A percentile compares a stretch with the other conserved stretches of the same genome.
Evolutionary conservation across 805 yeast species (phyloP).

Genomic region (Priceomyces carsonii): DNA sequence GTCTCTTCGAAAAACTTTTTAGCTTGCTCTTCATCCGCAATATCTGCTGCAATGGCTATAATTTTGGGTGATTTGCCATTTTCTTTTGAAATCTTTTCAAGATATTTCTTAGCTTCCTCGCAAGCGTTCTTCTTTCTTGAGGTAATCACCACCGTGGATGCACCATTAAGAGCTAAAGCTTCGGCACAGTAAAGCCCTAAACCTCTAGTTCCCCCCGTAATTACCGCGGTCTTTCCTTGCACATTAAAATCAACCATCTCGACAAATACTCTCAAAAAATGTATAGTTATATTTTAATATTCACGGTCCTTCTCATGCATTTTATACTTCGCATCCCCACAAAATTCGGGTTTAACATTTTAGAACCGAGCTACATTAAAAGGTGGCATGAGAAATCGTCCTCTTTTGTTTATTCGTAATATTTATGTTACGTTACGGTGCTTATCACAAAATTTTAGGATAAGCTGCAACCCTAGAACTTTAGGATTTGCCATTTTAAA

Average conservation of each 20-base stretch:
- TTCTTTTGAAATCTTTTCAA: conserved; percentile 38
- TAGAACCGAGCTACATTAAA: too few species aligned
- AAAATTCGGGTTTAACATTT: too few species aligned
- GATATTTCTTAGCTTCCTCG: conserved; percentile 49
- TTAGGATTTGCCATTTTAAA: conserved; percentile 65
- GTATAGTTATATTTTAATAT: too few species aligned
- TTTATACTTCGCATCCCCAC: too few species aligned
- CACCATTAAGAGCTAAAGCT: conserved; percentile 61
- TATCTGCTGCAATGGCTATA: conserved; percentile 56
- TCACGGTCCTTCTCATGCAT: too few species aligned
- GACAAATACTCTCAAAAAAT: too few species aligned
- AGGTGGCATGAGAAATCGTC: too few species aligned
- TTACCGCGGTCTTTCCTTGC: conserved; percentile 61
- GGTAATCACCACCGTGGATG: conserved; percentile 59
- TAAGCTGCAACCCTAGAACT: conserved; percentile 59
- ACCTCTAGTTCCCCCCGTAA: conserved; percentile 79
- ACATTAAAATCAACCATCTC: conserved; percentile 51
- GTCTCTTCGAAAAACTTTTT: conserved; percentile 44
- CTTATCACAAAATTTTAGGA: too few species aligned
- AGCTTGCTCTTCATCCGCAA: conserved; percentile 51
- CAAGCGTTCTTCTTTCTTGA: conserved; percentile 67
- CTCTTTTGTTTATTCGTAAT: conserved; percentile 7
- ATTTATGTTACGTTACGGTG: too few species aligned
- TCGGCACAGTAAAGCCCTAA: conserved; percentile 71
- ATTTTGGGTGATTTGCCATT: conserved; percentile 30